Percentiles rank a stretch among this genome's conserved stretches.
phyloP scores from a whole-genome alignment of 208 protist species.

The Trypanosoma brucei region DNA sequence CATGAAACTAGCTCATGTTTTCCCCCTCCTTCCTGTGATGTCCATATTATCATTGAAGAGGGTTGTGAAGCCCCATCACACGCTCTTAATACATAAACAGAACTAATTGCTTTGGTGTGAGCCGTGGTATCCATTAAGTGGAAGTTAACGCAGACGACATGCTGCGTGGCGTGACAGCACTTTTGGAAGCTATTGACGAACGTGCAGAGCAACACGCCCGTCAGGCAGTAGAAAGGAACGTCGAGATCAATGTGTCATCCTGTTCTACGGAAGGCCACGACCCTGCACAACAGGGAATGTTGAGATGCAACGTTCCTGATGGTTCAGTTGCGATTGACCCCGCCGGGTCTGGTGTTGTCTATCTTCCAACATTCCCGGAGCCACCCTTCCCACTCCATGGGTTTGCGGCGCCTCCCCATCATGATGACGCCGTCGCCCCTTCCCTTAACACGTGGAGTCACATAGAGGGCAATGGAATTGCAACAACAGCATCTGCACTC shows the following conservation, averaged over 20 bases:
- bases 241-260: background rate
- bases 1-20: no score
- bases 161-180: slow-evolving; percentile 26
- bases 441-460: background rate
- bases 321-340: background rate
- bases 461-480: slow-evolving; percentile 7
- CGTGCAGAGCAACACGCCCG: slow-evolving; percentile 45
- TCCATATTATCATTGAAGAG: no score
- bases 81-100: no score
- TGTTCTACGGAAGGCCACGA: background rate
- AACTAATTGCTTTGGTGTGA: no score
- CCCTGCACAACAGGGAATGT: background rate
- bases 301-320: background rate
- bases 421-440: background rate
- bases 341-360: background rate
- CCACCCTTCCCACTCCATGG: background rate
- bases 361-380: background rate
- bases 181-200: slow-evolving; percentile 39
- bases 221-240: slow-evolving; percentile 16
- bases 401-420: background rate
- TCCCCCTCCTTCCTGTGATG: no score
- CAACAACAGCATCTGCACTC: background rate
- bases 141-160: background rate
- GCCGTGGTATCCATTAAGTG: no score
- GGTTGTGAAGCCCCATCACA: no score